Base-by-base conservation (phyloP, 140 eudicot species). In the Cichorium intybus region DNA sequence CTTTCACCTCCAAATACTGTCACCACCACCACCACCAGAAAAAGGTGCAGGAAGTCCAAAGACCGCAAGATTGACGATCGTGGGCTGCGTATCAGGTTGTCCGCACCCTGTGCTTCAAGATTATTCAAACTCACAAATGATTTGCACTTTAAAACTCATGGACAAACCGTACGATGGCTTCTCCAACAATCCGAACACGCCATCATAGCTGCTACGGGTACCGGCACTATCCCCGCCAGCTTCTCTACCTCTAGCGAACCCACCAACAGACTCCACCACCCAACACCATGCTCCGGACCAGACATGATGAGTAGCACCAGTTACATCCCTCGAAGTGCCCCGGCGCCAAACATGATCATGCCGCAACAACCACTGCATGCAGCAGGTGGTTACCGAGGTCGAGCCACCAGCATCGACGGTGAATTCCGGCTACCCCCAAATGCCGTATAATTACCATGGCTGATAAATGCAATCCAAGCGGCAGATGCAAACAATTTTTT, bases 171-270 rank as follows among this genome's bases (percentile, higher is more conserved):
- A 0, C 5, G 18, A 10, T 54, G 60, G 60, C 60, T 54, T 54
- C 37, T 54, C 9, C 20, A 24, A 20, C 20, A 54, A 10, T 54
- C 60, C 2, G 60, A 54, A 54, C 35, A 29, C 4, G 60, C 60
- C 60, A 54, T 54, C 21, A 54, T 54, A 14, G 60, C 60, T 24
- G 60, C 60, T 5, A 54, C 60, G 1, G 60, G 60, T 24, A 24
- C 60, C 11, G 60, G 60, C 37, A 54, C 60, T 15, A 11, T 54
- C 1, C 60, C 60, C 12, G 37, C 60, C 20, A 4, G 37, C 9
- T 54, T 54, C 60, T 54, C 60, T 24, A 54, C 37, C 60, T 4
- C 17, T 16, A 46, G 9, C 52, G 52, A 15, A 46, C 9, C 52
- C 56, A 53, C 24, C 14, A 24, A 17, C 60, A 29, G 24, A 0